A percentile compares a stretch with the other conserved stretches of the same genome.
Evolutionary conservation across 371 early-diverging fungal genomes (phyloP).

Genomic region (Mucor mucedo): DNA sequence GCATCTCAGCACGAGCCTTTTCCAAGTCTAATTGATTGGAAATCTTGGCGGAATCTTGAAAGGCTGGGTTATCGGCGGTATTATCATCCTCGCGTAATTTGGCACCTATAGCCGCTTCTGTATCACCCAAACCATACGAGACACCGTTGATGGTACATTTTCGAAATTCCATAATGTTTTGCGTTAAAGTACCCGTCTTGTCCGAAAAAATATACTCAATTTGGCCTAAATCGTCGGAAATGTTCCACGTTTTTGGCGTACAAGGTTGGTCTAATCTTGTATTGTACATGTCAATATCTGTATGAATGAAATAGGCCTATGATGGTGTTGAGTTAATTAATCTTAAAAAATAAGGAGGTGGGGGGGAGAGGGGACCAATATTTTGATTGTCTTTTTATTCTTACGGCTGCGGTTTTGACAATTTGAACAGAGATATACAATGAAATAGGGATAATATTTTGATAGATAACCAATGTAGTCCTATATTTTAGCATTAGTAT

Average conservation of each 20-base stretch:
- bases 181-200: constrained; percentile 87
- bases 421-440: constrained; percentile 96
- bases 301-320: constrained; percentile 81
- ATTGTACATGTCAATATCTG: constrained; percentile 89
- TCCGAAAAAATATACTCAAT: constrained; percentile 96
- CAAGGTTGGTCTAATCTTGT: constrained; percentile 78
- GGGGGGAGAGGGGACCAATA: neutral
- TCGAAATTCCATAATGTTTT: constrained; percentile 83
- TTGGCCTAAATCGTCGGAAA: constrained; percentile 85
- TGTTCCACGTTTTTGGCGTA: constrained; percentile 88
- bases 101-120: constrained; percentile 51
- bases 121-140: constrained; percentile 72
- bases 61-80: neutral
- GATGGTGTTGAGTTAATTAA: neutral
- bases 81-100: constrained; percentile 37
- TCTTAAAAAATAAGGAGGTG: neutral
- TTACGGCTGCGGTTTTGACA: constrained; percentile 75
- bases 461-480: constrained; percentile 54
- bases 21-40: constrained; percentile 34
- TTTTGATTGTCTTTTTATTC: constrained; percentile 2
- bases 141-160: constrained; percentile 86
- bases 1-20: constrained; percentile 44
- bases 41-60: constrained; percentile 30
- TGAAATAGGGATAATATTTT: constrained; percentile 85
- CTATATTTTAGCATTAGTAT: constrained; percentile 16